These are phyloP conservation scores for Ochetophila trinervis DNA, from an alignment of 306 rosid species.

Conservation along the genomic window DNA sequence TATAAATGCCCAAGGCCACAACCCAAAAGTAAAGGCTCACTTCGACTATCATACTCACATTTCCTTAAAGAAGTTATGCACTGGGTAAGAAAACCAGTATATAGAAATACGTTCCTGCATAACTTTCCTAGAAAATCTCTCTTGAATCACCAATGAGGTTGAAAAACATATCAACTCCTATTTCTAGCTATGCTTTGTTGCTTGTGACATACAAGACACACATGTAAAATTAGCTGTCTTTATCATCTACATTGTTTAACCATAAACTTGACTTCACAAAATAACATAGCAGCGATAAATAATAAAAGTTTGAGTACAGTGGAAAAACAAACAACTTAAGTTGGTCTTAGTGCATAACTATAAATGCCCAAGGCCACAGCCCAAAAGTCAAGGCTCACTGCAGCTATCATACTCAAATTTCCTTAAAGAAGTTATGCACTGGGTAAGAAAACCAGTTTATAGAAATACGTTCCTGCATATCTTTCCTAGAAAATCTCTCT, in stretches of 20 bases:
- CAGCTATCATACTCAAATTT: not conserved
- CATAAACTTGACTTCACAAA: not conserved
- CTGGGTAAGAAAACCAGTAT: not conserved
- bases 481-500: not conserved
- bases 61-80: not conserved
- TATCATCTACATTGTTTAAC: not conserved
- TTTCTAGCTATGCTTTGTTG: not conserved
- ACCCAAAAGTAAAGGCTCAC: not conserved
- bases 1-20: not conserved
- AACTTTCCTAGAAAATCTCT: not conserved
- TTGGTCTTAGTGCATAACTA: not conserved
- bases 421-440: not conserved
- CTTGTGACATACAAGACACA: not conserved
- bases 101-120: not conserved
- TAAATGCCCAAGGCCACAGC: not conserved
- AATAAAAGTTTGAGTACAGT: not conserved
- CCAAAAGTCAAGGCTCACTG: not conserved
- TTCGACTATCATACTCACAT: not conserved
- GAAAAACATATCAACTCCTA: not conserved
- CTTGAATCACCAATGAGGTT: not conserved
- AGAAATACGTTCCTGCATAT: not conserved
- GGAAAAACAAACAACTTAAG: not conserved
- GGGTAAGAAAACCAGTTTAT: not conserved
- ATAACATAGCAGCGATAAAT: not conserved
- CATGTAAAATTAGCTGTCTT: too few relatives aligned